Percentiles rank a stretch among this genome's conserved stretches.
Evolutionary conservation across 257 asterid genomes (phyloP).

Genomic region (Rehmannia glutinosa): DNA sequence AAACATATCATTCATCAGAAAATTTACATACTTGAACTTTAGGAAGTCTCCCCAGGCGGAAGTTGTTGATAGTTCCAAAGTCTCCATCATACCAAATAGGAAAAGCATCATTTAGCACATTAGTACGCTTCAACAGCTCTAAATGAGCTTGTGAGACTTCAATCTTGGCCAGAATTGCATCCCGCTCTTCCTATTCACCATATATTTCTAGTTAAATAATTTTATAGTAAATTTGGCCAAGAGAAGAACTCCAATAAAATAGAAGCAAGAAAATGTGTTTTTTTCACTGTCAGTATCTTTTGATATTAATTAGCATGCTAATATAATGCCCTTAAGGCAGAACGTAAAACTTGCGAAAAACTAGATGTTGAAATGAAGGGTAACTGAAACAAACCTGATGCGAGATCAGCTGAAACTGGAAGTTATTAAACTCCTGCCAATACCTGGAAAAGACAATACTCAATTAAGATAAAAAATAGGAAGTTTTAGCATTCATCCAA

Average conservation of each 20-base stretch:
- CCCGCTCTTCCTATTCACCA: constrained; percentile 79
- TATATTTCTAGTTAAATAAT: constrained; percentile 5
- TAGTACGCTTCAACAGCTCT: constrained; percentile 76
- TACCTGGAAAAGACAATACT: constrained; percentile 47
- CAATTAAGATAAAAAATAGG: not conserved
- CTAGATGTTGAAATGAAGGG: constrained; percentile 3
- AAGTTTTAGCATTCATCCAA: not conserved
- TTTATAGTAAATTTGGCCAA: not conserved
- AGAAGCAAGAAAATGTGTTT: not conserved
- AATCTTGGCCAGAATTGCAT: constrained; percentile 83
- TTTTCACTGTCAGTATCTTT: constrained; percentile 10
- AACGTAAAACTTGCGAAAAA: not conserved
- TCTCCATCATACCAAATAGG: constrained; percentile 96
- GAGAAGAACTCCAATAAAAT: not conserved
- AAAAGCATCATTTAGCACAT: constrained; percentile 93
- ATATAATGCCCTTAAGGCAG: constrained; percentile 11
- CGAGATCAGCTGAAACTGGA: constrained; percentile 83
- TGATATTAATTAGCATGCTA: constrained; percentile 3
- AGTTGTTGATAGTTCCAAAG: constrained; percentile 94
- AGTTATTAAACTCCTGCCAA: constrained; percentile 92
- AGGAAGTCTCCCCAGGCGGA: constrained; percentile 99
- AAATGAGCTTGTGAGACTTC: constrained; percentile 98
- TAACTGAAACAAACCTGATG: constrained; percentile 67
- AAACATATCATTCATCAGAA: constrained; percentile 16
- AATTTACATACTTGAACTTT: constrained; percentile 60